phyloP scores from a whole-genome alignment of 345 rosid genomes.

The Anacardium occidentale region DNA sequence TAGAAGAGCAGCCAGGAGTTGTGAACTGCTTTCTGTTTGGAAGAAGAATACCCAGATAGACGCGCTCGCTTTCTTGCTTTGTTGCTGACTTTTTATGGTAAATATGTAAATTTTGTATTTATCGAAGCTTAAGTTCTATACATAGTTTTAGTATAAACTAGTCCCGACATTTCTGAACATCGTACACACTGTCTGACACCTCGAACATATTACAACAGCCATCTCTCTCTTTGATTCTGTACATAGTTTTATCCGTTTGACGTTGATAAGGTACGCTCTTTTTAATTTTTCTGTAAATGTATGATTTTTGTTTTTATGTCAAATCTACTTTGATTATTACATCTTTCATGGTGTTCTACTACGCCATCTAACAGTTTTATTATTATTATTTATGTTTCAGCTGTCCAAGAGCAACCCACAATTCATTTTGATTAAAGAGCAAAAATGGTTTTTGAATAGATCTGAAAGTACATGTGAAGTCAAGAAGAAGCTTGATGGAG shows the following conservation, averaged over 20 bases:
- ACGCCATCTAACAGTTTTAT: background rate
- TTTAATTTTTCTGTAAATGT: background rate
- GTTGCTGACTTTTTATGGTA: background rate
- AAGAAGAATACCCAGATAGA: background rate
- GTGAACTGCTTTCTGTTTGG: background rate
- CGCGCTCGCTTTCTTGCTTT: too few relatives aligned
- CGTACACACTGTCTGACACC: conserved; percentile 34
- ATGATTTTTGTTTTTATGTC: background rate
- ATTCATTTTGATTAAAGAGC: background rate
- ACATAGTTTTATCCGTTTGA: background rate
- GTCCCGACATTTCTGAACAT: conserved; percentile 47
- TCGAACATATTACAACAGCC: background rate
- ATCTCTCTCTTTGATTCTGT: conserved; percentile 7
- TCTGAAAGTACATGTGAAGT: conserved; percentile 16
- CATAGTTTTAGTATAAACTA: background rate
- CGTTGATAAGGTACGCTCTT: background rate
- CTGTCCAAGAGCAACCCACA: conserved; percentile 6
- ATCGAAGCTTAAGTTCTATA: background rate
- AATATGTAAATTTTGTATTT: conserved; percentile 1
- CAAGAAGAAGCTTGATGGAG: background rate
- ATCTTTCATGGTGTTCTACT: conserved; percentile 20
- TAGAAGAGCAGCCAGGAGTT: too few relatives aligned
- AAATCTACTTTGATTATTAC: background rate
- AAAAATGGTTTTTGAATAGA: conserved; percentile 18
- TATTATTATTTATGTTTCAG: conserved; percentile 13